These are phyloP conservation scores for Geoglossum glabrum DNA, from an alignment of 495 filamentous ascomycete genomes.

Conservation along the genomic window DNA sequence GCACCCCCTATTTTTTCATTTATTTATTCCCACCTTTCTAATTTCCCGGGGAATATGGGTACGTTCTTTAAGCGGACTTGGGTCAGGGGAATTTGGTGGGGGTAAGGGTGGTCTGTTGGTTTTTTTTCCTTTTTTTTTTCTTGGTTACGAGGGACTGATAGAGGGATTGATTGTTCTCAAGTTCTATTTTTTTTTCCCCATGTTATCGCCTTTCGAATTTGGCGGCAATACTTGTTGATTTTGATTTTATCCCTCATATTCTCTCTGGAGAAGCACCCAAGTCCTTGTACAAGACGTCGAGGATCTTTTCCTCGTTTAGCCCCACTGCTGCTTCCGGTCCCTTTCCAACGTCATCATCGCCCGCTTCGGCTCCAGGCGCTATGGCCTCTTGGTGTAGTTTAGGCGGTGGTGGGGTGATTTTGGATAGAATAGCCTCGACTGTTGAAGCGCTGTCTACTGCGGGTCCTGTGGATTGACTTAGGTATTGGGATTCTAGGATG, in stretches of 20 bases:
- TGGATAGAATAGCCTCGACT: neutral
- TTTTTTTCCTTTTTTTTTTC: too few species aligned
- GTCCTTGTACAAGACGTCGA: neutral
- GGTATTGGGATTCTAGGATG: constrained; percentile 3
- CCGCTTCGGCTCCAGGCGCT: neutral
- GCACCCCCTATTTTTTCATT: too few species aligned
- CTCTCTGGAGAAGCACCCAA: neutral
- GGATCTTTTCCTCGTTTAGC: neutral
- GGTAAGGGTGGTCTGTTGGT: too few species aligned
- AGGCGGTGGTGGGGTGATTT: neutral
- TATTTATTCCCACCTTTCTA: too few species aligned
- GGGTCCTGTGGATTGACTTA: neutral
- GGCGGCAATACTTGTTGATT: too few species aligned
- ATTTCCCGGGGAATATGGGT: too few species aligned
- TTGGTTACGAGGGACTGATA: too few species aligned
- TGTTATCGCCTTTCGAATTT: too few species aligned
- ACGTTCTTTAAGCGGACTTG: too few species aligned
- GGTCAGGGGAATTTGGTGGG: too few species aligned
- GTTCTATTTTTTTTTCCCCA: too few species aligned
- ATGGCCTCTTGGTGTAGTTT: neutral
- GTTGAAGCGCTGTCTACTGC: neutral
- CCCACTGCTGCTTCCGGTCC: neutral
- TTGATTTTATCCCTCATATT: neutral
- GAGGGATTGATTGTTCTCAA: too few species aligned
- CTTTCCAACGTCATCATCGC: neutral